These are phyloP conservation scores for Phialophora chinensis DNA, from an alignment of 2,329 filamentous ascomycete genomes.

Conservation along the genomic window DNA sequence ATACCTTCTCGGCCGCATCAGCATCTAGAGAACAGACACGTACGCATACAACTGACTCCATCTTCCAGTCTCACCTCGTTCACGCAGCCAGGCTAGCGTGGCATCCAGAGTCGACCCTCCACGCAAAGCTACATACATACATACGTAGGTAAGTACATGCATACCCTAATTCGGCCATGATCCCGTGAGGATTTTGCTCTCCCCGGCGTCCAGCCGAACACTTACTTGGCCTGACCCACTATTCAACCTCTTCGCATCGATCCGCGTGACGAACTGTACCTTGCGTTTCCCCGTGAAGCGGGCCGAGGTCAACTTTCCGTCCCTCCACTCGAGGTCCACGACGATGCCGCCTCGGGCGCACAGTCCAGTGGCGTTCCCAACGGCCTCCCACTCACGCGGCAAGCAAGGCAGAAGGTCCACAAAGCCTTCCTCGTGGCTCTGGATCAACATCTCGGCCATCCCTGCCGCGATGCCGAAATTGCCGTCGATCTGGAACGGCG, in stretches of 20 bases:
- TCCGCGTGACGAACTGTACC: conserved; percentile 3
- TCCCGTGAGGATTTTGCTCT: conserved; percentile 1
- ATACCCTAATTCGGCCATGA: not conserved
- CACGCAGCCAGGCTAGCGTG: too few relatives aligned
- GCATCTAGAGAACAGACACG: too few relatives aligned
- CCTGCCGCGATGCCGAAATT: conserved; percentile 58
- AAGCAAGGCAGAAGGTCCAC: conserved; percentile 13
- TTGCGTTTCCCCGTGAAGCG: conserved; percentile 8
- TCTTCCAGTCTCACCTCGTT: too few relatives aligned
- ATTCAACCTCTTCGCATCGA: conserved; percentile 6
- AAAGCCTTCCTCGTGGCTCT: conserved; percentile 41
- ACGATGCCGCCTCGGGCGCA: conserved; percentile 14
- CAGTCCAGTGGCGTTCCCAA: conserved; percentile 5
- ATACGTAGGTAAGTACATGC: too few relatives aligned
- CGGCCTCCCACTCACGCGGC: conserved; percentile 12
- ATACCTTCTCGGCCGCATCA: too few relatives aligned
- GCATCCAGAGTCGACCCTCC: too few relatives aligned
- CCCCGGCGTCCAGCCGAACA: conserved; percentile 3
- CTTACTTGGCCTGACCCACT: not conserved
- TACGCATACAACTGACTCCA: too few relatives aligned
- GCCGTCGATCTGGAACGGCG: conserved; percentile 59
- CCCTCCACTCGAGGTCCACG: conserved; percentile 14
- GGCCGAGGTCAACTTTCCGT: conserved; percentile 1
- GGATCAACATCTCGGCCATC: conserved; percentile 55
- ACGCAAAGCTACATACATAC: too few relatives aligned